Evolutionary conservation across 2,329 filamentous ascomycete species (phyloP), one percentile per base, ranked within the genome.

Genomic region (Coleophoma crateriformis): DNA sequence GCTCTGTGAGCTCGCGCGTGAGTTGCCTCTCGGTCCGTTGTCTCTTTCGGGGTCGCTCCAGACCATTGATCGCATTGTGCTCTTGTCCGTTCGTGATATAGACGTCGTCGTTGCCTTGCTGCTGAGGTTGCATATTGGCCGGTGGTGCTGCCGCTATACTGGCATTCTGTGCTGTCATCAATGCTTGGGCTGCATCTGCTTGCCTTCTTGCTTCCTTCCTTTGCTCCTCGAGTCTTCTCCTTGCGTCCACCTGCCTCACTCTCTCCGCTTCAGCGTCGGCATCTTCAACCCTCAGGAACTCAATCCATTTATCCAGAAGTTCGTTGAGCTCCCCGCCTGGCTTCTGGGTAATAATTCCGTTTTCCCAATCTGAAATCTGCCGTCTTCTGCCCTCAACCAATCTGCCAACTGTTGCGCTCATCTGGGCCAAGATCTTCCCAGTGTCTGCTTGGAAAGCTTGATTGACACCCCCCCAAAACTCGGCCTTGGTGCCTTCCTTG

Each of bases 331-430:
- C 61, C 15, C 61, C 61, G 7, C 53, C 60, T 19, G 62, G 61
- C 47, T 64, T 65, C 20, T 58, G 50, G 6, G 61, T 52, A 47
- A 62, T 60, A 4, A 61, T 48, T n/a, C 60, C 61, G 55, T 56
- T 57, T 44, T 65, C 61, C 61, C 61, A 65, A 52, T 65, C 62
- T 10, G 60, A 51, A 12, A 64, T 57, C 41, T 64, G 61, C 41
- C 62, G 52, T 41, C 62, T 54, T 33, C 62, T 55, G 12, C 50
- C 49, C 47, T 65, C 62, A 40, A 63, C 61, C 39, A 65, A 54
- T 54, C 62, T 54, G 33, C 57, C 62, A 8, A 65, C 62, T 4
- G 62, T 64, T 39, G 62, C 62, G 49, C 61, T 64, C 62, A 65
- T 65, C 50, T 65, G 62, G 10, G 62, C 62, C 3, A 65, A 44